Evolutionary conservation across 345 rosid genomes (phyloP), one percentile per base, ranked within the genome.

Genomic region (Geranium rotundifolium): DNA sequence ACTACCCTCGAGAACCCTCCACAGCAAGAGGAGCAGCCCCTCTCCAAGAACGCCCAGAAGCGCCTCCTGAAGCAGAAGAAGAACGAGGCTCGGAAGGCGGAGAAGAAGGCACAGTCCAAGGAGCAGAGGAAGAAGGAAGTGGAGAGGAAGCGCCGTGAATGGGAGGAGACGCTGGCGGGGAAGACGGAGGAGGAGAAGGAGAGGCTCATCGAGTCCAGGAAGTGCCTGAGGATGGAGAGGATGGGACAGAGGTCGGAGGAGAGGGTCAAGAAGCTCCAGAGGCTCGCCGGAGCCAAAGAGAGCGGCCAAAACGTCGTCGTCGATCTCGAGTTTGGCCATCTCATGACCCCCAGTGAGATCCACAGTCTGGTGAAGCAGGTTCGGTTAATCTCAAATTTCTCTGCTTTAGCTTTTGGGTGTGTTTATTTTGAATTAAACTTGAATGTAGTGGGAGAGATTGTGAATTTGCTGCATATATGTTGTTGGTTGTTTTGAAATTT

Each of bases 331-430:
- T 90, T 93, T 65, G 69, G 85, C 9, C 79, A 88, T 71, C 95
- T 90, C 69, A 88, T 88, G 96, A 82, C 89, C 4, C 52, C 74
- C 19, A 64, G 73, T 3, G 96, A 93, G 70, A 90, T 90, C 68
- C 91, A 82, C 57, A 88, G 96, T 76, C 92, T 93, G 29, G 87
- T 89, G 69, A 97, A 90, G 67, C 97, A 90, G 93, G 96, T 83
- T 34, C 20, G 19, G 39, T 20, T 13, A 3, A n/a, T n/a, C n/a
- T 18, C 31, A n/a, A 17, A 18, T 63, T 29, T 19, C 29, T 30
- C 37, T 52, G 39, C 29, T 7, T 57, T 20, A 16, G 56, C 19
- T 16, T 7, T 72, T 59, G 39, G 59, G 27, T 23, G 57, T 50
- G 17, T n/a, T 12, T 3, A 20, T 49, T 5, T 54, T 54, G 16